These are phyloP conservation scores for Lasiodiplodia sp. DNA, from an alignment of 2,329 filamentous ascomycete species.

Conservation along the genomic window DNA sequence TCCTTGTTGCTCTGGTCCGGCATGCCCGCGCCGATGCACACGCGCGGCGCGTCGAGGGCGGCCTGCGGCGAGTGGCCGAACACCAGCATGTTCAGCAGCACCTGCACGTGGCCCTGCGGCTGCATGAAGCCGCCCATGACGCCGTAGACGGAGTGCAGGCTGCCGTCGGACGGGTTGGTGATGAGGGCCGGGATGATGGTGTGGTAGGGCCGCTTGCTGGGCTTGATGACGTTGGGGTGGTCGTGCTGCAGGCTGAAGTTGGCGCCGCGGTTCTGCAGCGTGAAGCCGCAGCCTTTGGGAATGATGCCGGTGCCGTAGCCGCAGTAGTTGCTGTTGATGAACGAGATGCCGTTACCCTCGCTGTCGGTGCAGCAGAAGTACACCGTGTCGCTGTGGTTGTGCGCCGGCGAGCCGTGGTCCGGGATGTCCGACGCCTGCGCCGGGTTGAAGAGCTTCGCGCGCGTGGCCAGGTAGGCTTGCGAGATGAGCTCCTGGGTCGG, in stretches of 20 bases:
- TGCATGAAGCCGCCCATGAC: slow-evolving; percentile 99
- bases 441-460: slow-evolving; percentile 68
- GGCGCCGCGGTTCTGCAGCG: slow-evolving; percentile 88
- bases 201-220: slow-evolving; percentile 90
- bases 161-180: slow-evolving; percentile 76
- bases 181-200: slow-evolving; percentile 95
- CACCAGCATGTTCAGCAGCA: slow-evolving; percentile 85
- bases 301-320: slow-evolving; percentile 90
- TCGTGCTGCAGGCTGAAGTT: slow-evolving; percentile 73
- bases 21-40: slow-evolving; percentile 82
- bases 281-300: slow-evolving; percentile 86
- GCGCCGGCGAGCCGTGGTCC: slow-evolving; percentile 74
- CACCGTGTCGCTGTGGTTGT: slow-evolving; percentile 88
- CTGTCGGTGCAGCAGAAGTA: slow-evolving; percentile 88
- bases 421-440: slow-evolving; percentile 60
- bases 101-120: slow-evolving; percentile 94
- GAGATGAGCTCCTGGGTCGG: slow-evolving; percentile 75
- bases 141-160: slow-evolving; percentile 84
- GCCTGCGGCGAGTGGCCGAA: slow-evolving; percentile 85
- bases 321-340: slow-evolving; percentile 95
- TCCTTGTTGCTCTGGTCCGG: slow-evolving; percentile 57
- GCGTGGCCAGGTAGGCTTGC: slow-evolving; percentile 74
- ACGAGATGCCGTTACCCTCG: slow-evolving; percentile 87
- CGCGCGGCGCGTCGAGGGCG: slow-evolving; percentile 87
- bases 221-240: slow-evolving; percentile 82